Conservation (phyloP, 257 asterid species). For the Lycium barbarum region DNA sequence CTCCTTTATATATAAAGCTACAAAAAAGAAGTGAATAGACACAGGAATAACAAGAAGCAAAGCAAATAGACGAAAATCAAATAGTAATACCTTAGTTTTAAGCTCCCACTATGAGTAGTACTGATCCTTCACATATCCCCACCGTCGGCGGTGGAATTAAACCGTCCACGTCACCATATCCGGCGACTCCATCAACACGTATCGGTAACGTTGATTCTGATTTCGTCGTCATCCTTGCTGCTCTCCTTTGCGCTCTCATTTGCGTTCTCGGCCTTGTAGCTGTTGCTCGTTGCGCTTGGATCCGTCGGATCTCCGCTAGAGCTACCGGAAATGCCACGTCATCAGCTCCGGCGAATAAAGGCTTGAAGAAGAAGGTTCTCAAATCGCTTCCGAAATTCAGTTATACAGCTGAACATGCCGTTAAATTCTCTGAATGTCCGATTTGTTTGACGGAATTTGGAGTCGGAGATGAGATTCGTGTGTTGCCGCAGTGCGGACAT, state of each 20-base stretch:
- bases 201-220: constrained; percentile 19
- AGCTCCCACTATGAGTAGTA: constrained; percentile 15
- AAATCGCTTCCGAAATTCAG: constrained; percentile 38
- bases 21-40: not conserved
- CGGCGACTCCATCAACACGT: not conserved
- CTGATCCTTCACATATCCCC: not conserved
- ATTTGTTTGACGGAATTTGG: constrained; percentile 42
- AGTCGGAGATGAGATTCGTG: constrained; percentile 33
- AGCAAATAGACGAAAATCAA: not conserved
- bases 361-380: constrained; percentile 37
- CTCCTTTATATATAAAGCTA: constrained; percentile 18
- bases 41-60: too few species aligned
- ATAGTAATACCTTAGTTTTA: not conserved
- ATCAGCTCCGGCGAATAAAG: constrained; percentile 32
- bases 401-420: constrained; percentile 23
- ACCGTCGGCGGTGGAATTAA: not conserved
- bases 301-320: constrained; percentile 34
- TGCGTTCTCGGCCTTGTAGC: constrained; percentile 25
- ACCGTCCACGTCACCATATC: not conserved
- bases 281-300: constrained; percentile 23
- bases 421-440: constrained; percentile 35
- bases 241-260: constrained; percentile 27
- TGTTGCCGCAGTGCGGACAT: constrained; percentile 44
- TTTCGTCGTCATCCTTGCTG: constrained; percentile 25
- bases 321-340: not conserved